Percentiles rank a stretch among this genome's conserved stretches.
Evolutionary conservation across 2,329 filamentous ascomycete genomes (phyloP).

Genomic region (Elsinoe arachidis): DNA sequence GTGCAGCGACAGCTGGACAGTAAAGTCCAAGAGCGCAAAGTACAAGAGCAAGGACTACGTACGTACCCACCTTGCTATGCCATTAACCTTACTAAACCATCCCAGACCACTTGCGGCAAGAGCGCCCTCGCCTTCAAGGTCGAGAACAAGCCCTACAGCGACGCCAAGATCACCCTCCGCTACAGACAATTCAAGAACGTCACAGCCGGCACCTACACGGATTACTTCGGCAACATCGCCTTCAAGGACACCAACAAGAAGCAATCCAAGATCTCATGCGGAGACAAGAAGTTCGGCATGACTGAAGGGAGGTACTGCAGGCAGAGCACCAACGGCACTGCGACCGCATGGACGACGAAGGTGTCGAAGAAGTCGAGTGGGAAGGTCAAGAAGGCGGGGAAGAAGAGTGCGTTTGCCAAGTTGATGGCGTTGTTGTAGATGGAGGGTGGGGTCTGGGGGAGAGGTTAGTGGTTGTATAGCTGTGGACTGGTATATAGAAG

Average conservation of each 20-base stretch:
- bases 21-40: background rate
- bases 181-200: background rate
- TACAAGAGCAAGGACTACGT: slow-evolving; percentile 4
- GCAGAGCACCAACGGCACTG: background rate
- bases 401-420: background rate
- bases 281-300: background rate
- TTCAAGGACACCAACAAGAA: slow-evolving; percentile 4
- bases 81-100: background rate
- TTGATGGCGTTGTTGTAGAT: background rate
- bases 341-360: background rate
- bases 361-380: background rate
- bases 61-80: background rate
- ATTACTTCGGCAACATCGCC: background rate
- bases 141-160: background rate
- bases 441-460: background rate
- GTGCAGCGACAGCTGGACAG: background rate
- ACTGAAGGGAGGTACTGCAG: background rate
- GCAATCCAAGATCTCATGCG: background rate
- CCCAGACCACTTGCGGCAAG: slow-evolving; percentile 1
- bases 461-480: background rate
- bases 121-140: background rate
- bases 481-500: background rate
- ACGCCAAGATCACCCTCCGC: background rate
- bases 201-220: background rate
- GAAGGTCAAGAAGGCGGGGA: background rate